phyloP scores from a whole-genome alignment of 441 rosid species.

The Flueggea neowawraea region DNA sequence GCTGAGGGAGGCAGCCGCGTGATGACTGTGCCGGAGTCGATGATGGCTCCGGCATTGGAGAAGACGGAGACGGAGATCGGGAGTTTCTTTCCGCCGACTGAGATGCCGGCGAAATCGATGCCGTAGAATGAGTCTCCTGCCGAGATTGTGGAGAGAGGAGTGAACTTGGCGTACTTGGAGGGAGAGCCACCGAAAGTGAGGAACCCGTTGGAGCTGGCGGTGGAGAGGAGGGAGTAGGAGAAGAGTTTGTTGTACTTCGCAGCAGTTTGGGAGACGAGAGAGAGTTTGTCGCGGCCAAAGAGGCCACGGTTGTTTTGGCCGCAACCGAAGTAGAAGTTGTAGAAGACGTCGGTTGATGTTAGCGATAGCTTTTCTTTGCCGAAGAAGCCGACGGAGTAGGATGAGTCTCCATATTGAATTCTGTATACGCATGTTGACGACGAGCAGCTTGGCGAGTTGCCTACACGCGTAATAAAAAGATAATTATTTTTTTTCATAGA shows the following conservation, averaged over 20 bases:
- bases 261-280: slow-evolving; percentile 68
- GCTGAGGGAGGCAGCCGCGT: slow-evolving; percentile 42
- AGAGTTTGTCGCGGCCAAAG: slow-evolving; percentile 64
- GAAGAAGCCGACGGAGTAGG: slow-evolving; percentile 59
- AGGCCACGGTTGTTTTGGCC: slow-evolving; percentile 70
- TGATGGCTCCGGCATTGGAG: slow-evolving; percentile 45
- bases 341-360: slow-evolving; percentile 36
- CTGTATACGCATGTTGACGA: slow-evolving; percentile 60
- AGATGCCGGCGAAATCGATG: slow-evolving; percentile 41
- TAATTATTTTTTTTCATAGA: too few species aligned
- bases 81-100: slow-evolving; percentile 32
- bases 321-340: slow-evolving; percentile 64
- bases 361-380: slow-evolving; percentile 55
- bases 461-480: slow-evolving; percentile 16
- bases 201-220: slow-evolving; percentile 61
- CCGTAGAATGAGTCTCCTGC: slow-evolving; percentile 39
- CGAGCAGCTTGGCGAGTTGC: slow-evolving; percentile 43
- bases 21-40: slow-evolving; percentile 69
- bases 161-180: slow-evolving; percentile 44
- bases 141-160: slow-evolving; percentile 43
- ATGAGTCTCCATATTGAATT: slow-evolving; percentile 71
- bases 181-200: slow-evolving; percentile 57
- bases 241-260: slow-evolving; percentile 51
- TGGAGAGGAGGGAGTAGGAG: slow-evolving; percentile 80
- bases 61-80: slow-evolving; percentile 43